Conservation (phyloP, 75 land plant species). For the Selaginella moellendorffii region DNA sequence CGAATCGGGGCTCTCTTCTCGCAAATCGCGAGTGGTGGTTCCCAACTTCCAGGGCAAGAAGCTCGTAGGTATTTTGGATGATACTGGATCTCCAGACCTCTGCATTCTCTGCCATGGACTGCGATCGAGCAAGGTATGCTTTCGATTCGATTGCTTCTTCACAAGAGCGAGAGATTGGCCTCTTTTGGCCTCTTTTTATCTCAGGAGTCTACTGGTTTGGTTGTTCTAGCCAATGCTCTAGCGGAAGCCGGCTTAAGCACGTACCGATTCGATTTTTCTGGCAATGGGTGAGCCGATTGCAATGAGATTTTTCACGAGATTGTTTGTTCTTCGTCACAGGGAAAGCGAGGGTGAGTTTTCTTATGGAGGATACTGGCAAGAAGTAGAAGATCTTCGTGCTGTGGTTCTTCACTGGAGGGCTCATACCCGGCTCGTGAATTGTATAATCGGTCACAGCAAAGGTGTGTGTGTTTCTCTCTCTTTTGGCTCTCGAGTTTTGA, state of each 20-base stretch:
- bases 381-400: conserved; percentile 61
- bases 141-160: too few relatives aligned
- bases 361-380: conserved; percentile 71
- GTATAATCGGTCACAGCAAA: conserved; percentile 83
- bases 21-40: too few relatives aligned
- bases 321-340: too few relatives aligned
- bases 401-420: conserved; percentile 39
- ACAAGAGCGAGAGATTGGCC: too few relatives aligned
- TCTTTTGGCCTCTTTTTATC: too few relatives aligned
- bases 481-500: too few relatives aligned
- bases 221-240: conserved; percentile 34
- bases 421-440: conserved; percentile 18
- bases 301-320: too few relatives aligned
- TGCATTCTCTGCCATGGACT: conserved; percentile 67
- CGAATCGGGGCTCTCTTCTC: too few relatives aligned
- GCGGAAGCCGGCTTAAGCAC: conserved; percentile 44
- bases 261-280: conserved; percentile 84
- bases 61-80: conserved; percentile 52
- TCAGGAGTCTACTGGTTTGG: neutral
- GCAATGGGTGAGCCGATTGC: conserved; percentile 54
- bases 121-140: conserved; percentile 56
- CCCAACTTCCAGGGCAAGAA: conserved; percentile 42
- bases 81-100: conserved; percentile 47
- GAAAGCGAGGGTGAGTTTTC: conserved; percentile 84
- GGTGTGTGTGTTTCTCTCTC: too few relatives aligned